phyloP scores from a whole-genome alignment of 2,329 filamentous ascomycete species.

The Scleromitrula shiraiana region DNA sequence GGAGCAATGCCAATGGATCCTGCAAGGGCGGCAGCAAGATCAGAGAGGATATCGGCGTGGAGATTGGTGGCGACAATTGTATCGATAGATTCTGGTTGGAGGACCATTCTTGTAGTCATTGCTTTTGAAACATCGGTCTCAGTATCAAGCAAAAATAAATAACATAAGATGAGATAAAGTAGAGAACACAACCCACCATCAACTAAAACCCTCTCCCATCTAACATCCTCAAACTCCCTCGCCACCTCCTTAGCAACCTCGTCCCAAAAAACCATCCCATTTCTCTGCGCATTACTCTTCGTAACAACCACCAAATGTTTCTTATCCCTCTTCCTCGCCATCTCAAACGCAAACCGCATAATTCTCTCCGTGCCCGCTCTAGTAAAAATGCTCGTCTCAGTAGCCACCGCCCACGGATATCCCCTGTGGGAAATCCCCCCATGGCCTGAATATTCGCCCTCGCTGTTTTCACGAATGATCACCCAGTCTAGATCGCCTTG shows the following conservation, averaged over 20 bases:
- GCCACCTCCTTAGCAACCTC: slow-evolving; percentile 52
- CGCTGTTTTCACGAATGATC: slow-evolving; percentile 57
- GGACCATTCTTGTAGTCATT: slow-evolving; percentile 44
- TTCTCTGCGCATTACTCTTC: slow-evolving; percentile 58
- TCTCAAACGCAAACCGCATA: slow-evolving; percentile 55
- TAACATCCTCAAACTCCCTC: slow-evolving; percentile 54
- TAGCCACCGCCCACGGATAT: slow-evolving; percentile 50
- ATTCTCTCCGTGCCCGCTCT: slow-evolving; percentile 51
- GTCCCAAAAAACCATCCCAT: slow-evolving; percentile 63
- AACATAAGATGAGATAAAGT: no score
- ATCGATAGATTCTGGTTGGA: slow-evolving; percentile 49
- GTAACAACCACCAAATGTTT: slow-evolving; percentile 56
- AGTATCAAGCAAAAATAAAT: not conserved
- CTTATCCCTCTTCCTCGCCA: slow-evolving; percentile 41
- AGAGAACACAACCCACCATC: slow-evolving; percentile 12
- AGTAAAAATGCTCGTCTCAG: slow-evolving; percentile 56
- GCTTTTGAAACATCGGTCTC: not conserved
- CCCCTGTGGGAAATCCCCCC: slow-evolving; percentile 51
- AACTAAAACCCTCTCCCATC: slow-evolving; percentile 40
- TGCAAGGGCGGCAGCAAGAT: slow-evolving; percentile 61
- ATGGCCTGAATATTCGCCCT: slow-evolving; percentile 42
- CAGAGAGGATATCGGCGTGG: slow-evolving; percentile 59
- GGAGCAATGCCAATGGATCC: slow-evolving; percentile 67
- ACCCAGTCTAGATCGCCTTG: slow-evolving; percentile 54
- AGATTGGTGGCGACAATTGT: slow-evolving; percentile 58